These are phyloP conservation scores for Lactarius evosmus DNA, from an alignment of 768 basidiomycete genomes.

Conservation along the genomic window DNA sequence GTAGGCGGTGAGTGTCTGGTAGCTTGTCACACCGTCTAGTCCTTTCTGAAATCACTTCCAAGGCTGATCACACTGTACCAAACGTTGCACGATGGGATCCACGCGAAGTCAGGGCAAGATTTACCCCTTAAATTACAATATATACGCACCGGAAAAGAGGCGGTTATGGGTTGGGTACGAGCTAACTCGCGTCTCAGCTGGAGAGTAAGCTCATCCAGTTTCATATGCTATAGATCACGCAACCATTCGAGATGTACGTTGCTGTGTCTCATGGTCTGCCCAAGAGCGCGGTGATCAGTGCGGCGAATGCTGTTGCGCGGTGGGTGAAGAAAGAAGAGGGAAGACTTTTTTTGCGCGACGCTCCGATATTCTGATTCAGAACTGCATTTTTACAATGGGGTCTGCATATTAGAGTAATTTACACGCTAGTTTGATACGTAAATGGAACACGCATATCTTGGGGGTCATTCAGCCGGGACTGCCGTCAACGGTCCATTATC, in stretches of 20 bases:
- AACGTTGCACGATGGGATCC: conserved; percentile 80
- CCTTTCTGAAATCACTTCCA: conserved; percentile 12
- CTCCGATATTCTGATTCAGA: conserved; percentile 70
- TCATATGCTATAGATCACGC: conserved; percentile 64
- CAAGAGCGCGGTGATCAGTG: conserved; percentile 82
- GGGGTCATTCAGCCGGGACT: conserved; percentile 5
- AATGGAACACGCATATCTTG: neutral
- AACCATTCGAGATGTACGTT: conserved; percentile 89
- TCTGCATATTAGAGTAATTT: conserved; percentile 12
- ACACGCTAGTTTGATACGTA: neutral
- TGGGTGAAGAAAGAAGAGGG: conserved; percentile 92
- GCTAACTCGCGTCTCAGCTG: conserved; percentile 12
- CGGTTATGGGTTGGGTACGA: conserved; percentile 93
- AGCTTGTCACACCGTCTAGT: conserved; percentile 22
- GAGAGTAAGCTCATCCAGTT: neutral
- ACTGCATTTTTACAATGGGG: neutral
- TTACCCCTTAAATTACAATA: conserved; percentile 83
- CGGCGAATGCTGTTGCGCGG: conserved; percentile 82
- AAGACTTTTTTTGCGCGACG: conserved; percentile 78
- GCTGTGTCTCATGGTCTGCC: conserved; percentile 78
- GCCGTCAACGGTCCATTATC: conserved; percentile 10
- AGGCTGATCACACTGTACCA: conserved; percentile 89
- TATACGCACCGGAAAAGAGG: conserved; percentile 79
- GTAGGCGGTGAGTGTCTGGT: conserved; percentile 47
- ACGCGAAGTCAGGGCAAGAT: conserved; percentile 83